phyloP scores from a whole-genome alignment of 1,284 basidiomycete genomes.

The Xerocomus amazonicus region DNA sequence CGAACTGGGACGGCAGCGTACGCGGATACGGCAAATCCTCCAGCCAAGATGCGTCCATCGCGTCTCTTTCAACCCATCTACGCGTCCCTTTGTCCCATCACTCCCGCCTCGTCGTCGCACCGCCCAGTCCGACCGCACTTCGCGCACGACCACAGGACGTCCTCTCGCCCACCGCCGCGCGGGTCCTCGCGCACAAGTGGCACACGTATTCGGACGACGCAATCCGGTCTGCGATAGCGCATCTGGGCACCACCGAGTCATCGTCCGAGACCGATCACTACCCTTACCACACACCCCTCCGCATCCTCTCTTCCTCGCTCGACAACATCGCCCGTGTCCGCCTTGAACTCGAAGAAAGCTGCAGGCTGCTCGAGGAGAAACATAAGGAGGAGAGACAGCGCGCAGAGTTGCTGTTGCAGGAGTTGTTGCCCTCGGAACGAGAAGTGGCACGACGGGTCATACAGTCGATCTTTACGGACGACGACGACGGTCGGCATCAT shows the following conservation, averaged over 20 bases:
- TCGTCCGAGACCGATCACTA: constrained; percentile 46
- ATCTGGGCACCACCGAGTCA: constrained; percentile 40
- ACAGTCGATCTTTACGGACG: constrained; percentile 63
- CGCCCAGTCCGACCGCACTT: constrained; percentile 21
- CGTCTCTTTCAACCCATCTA: constrained; percentile 37
- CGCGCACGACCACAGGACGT: constrained; percentile 22
- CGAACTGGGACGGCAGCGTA: constrained; percentile 62
- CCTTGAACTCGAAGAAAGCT: constrained; percentile 58
- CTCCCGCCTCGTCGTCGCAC: constrained; percentile 53
- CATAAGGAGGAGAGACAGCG: constrained; percentile 47
- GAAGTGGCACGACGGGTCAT: constrained; percentile 63
- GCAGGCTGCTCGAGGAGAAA: constrained; percentile 52
- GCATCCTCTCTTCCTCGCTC: constrained; percentile 65
- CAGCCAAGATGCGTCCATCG: constrained; percentile 25
- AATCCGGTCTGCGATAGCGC: constrained; percentile 58
- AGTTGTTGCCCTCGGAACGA: constrained; percentile 56
- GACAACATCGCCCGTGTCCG: constrained; percentile 53
- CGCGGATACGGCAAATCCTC: constrained; percentile 46
- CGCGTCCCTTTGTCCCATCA: constrained; percentile 21
- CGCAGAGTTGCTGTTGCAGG: constrained; percentile 51
- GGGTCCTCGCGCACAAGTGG: constrained; percentile 62
- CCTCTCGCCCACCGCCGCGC: constrained; percentile 33
- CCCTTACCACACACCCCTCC: constrained; percentile 63
- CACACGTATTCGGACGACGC: constrained; percentile 69
- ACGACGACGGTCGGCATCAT: constrained; percentile 48